Conservation (phyloP, 2,329 filamentous ascomycete genomes). For the Paraphaeosphaeria sporulosa region DNA sequence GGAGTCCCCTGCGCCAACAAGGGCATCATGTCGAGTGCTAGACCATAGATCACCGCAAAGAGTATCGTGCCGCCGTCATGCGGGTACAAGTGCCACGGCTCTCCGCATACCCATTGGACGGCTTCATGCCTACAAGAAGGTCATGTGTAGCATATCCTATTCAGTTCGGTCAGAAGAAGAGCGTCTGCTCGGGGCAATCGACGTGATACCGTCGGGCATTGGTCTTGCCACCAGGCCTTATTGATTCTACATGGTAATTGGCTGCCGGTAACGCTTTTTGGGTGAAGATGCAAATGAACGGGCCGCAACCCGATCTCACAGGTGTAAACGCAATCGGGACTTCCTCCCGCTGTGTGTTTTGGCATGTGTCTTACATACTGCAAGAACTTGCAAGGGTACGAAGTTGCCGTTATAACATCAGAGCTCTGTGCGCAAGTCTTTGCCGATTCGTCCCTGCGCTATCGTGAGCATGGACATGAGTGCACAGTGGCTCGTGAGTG, state of each 20-base stretch:
- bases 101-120: background rate
- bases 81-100: background rate
- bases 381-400: background rate
- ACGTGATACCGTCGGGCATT: background rate
- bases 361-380: background rate
- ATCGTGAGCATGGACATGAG: background rate
- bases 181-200: too few relatives aligned
- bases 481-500: background rate
- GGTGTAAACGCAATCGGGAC: background rate
- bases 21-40: background rate
- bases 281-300: background rate
- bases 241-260: background rate
- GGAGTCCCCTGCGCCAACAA: background rate
- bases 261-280: background rate
- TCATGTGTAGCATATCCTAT: background rate
- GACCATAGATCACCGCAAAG: background rate
- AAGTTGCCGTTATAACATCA: background rate
- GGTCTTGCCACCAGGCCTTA: background rate
- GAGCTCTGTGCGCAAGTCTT: background rate
- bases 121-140: background rate
- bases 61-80: background rate
- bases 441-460: background rate
- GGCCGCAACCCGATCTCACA: background rate
- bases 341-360: background rate
- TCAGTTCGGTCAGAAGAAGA: too few relatives aligned